Evolutionary conservation across 2,329 filamentous ascomycete species (phyloP), one percentile per base, ranked within the genome.

Genomic region (Scorias spongiosa): DNA sequence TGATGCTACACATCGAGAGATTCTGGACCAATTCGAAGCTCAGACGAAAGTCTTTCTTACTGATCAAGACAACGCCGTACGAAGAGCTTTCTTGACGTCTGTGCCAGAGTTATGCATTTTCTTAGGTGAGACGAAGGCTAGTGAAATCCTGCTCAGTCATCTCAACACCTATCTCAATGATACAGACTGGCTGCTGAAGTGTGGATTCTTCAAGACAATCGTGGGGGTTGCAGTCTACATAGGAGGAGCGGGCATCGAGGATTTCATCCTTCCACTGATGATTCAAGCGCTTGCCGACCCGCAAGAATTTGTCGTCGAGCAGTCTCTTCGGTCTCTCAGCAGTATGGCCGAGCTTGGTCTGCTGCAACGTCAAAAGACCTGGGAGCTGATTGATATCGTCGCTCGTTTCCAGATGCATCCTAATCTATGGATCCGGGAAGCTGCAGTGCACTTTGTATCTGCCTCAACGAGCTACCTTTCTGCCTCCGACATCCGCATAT

Each of bases 101-200:
- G 88, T 98, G 0, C 82, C 88, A 0, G 84, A 87, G 49, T 71
- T 98, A 1, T 98, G 91, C 59, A 78, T 95, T 51, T 96, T 98
- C 63, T 96, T 98, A 52, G 87, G 86, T 2, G 88, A 84, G 48
- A 75, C 80, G n/a, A 82, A 87, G 56, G 83, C 89, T 1, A 95
- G 93, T 59, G 91, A 98, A 57, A 85, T 98, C n/a, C 80, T 98
- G 12, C 68, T 98, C 17, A 93, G 87, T 29, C 91, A 98, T 64
- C 69, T 98, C 26, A 96, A 96, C 57, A 98, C 91, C 0, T 98
- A 98, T 55, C 67, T 98, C 8, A 98, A 98, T 52, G 91, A 96
- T 55, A 78, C 82, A 37, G 88, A 98, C 59, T 98, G 91, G 91
- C 86, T 86, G 60, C 67, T 98, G 29, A 95, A 94, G 61, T 95